Percentiles rank a stretch among this genome's conserved stretches.
These are phyloP conservation scores for Fusarium citri DNA, from an alignment of 2,329 filamentous ascomycete genomes.

Conservation along the genomic window DNA sequence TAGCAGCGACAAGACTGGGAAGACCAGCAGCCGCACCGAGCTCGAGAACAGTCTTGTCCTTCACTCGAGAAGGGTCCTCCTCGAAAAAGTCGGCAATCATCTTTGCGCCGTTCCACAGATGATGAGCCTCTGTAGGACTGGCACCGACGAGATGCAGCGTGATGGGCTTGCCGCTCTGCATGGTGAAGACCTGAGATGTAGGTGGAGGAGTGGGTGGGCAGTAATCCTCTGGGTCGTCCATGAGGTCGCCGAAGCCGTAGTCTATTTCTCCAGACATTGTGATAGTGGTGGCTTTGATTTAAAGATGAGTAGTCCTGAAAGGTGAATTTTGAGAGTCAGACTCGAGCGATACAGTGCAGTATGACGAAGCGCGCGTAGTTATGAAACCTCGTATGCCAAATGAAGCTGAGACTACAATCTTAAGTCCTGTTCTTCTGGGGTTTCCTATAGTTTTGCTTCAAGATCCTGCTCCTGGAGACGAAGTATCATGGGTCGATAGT, in stretches of 20 bases:
- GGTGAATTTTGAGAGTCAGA: conserved; percentile 10
- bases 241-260: conserved; percentile 65
- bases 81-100: conserved; percentile 84
- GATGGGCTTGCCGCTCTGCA: conserved; percentile 73
- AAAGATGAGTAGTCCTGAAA: conserved; percentile 13
- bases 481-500: conserved; percentile 13
- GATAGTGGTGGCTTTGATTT: background rate
- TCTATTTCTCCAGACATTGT: conserved; percentile 52
- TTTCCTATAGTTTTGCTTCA: background rate
- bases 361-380: background rate
- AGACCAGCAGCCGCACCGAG: conserved; percentile 90
- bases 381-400: background rate
- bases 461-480: background rate
- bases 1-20: conserved; percentile 80
- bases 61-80: conserved; percentile 71
- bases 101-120: conserved; percentile 90
- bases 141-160: conserved; percentile 85
- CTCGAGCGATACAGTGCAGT: background rate
- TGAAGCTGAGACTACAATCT: background rate
- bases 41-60: conserved; percentile 80
- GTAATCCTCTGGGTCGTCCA: conserved; percentile 84
- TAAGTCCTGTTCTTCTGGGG: background rate
- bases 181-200: conserved; percentile 77
- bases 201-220: conserved; percentile 82
- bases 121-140: conserved; percentile 89